phyloP scores from a whole-genome alignment of 495 filamentous ascomycete genomes.

The Trichoderma orchidacearum region DNA sequence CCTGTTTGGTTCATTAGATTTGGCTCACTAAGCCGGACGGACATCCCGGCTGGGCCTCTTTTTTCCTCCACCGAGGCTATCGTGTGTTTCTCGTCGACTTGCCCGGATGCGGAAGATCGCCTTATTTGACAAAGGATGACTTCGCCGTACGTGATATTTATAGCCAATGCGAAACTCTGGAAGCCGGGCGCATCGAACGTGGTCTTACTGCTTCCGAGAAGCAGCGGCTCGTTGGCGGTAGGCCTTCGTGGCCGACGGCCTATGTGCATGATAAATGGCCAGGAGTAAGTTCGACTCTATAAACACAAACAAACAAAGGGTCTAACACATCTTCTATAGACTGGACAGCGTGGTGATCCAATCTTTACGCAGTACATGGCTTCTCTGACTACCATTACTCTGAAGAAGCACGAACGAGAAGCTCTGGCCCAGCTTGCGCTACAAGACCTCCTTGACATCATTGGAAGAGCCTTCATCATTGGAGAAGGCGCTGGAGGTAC shows the following conservation, averaged over 20 bases:
- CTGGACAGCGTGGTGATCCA: slow-evolving; percentile 31
- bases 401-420: slow-evolving; percentile 24
- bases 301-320: not conserved
- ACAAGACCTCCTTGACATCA: slow-evolving; percentile 29
- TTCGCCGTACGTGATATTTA: slow-evolving; percentile 9
- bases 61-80: slow-evolving; percentile 29
- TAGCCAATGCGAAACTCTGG: too few species aligned
- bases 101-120: slow-evolving; percentile 18
- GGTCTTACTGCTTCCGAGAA: slow-evolving; percentile 25
- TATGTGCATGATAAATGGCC: slow-evolving; percentile 41
- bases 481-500: slow-evolving; percentile 41
- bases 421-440: slow-evolving; percentile 30
- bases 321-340: not conserved
- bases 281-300: slow-evolving; percentile 14
- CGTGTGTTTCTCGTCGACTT: slow-evolving; percentile 33
- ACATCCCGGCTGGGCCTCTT: slow-evolving; percentile 31
- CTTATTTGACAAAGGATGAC: slow-evolving; percentile 2
- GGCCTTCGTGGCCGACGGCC: slow-evolving; percentile 25
- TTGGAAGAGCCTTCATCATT: slow-evolving; percentile 32
- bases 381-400: not conserved
- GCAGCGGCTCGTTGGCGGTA: not conserved
- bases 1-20: not conserved
- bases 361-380: slow-evolving; percentile 35
- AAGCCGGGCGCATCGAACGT: too few species aligned
- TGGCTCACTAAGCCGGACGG: slow-evolving; percentile 32